Base-by-base conservation (phyloP, 768 basidiomycete species). In the Leccinum pellstonianum region DNA sequence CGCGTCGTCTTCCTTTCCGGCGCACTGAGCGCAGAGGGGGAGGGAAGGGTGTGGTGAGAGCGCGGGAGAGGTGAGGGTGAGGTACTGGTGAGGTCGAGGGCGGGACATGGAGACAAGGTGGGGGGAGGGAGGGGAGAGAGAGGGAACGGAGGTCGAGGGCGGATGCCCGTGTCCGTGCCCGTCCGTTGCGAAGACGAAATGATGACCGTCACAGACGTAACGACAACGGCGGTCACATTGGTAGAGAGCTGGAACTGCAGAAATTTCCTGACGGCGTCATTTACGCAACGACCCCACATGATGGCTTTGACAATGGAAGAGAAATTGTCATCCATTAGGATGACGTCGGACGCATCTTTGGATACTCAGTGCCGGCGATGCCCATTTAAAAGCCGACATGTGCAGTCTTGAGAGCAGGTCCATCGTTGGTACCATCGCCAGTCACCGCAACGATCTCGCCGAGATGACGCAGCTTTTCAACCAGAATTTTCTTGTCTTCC, bases 271-370 rank as follows among this genome's bases (percentile, higher is more conserved):
- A 98, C 97, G 0, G 95, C 87, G 68, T 99, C 97, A 73, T 98
- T 99, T 62, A 99, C 96, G 68, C 94, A 96, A 52, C 97, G 91
- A 47, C 97, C 97, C 96, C 97, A 98, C 81, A 97, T 95, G 66
- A 98, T 97, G 57, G 97, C 97, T 66, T 93, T 89, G 65, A 98
- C 93, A 68, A 99, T 95, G 3, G 93, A 95, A 4, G 93, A 78
- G 72, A 99, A 98, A 72, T 96, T 95, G 75, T 95, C 94, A 71
- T 95, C 91, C 95, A 97, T 97, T 46, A 98, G 85, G 67, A 98
- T 95, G 69, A 99, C 97, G 68, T 99, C 97, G 7, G 96, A 98
- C 1, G 97, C 97, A 74, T 98, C 95, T 76, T 99, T 98, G 52
- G 97, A 95, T 17, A 99, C 94, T 99, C 97, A 1, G 97, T 99